Evolutionary conservation across 176 grass and related monocot genomes (phyloP), one percentile per base, ranked within the genome.

Genomic region (Oryza officinalis): DNA sequence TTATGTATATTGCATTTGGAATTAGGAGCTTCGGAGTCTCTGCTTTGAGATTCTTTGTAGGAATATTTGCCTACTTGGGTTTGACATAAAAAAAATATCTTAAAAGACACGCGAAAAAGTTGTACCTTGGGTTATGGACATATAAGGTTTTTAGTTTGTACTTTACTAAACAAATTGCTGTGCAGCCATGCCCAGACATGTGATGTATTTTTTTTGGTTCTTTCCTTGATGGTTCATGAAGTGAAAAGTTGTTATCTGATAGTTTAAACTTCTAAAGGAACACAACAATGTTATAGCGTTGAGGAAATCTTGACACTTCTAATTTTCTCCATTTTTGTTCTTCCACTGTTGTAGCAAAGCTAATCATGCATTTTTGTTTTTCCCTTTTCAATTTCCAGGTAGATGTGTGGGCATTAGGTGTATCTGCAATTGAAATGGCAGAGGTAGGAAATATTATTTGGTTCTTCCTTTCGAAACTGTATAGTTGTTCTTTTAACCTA

Each of bases 321-420:
- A 77, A 81, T 86, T 28, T 67, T 82, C 54, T 59, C 65, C 65
- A 66, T 28, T 77, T 77, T 92, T 84, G 61, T 63, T 63, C 54
- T 61, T 88, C 33, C 43, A 68, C 41, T 69, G 27, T 69, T 38
- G n/a, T 79, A 80, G 31, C 46, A 45, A 83, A 87, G 25, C 83
- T 78, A 47, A 87, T 27, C 25, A 20, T 52, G 69, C 60, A 17
- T 88, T 72, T 6, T 64, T 79, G n/a, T 27, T 49, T 72, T 49
- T 41, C 40, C 40, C 40, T 41, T 74, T 28, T 30, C 5, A 57
- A 40, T 87, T 73, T 71, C 69, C 81, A 99, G 96, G 96, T 99
- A 68, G 96, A 99, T 88, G 96, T 99, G 76, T 99, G 96, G 96
- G 96, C 96, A 81, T 91, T 99, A 83, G 96, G 96, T 89, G 93